Base-by-base conservation (phyloP, 2,329 filamentous ascomycete genomes). In the Fusarium tupiense region DNA sequence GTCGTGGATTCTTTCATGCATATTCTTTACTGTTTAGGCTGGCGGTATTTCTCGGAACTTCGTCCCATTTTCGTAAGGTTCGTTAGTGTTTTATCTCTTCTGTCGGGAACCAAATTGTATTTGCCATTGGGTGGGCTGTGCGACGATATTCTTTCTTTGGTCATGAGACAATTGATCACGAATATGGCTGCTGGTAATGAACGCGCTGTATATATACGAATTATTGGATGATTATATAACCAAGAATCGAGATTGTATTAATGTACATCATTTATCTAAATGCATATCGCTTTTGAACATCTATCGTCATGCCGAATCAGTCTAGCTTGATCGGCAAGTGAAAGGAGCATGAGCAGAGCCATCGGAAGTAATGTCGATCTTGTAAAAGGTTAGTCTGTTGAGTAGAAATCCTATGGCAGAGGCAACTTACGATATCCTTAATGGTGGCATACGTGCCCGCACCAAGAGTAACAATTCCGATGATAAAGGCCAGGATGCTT, bases 291-390 rank as follows among this genome's bases (percentile, higher is more conserved):
- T 64, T 41, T 38, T 35, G 31, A 47, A 58, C 41, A 58, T 58
- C 14, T 47, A 35, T 50, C 11, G 13, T 24, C 33, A 52, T 2
- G 26, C 20, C n/a, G n/a, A n/a, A 5, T 26, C 41, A 24, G 24
- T 67, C 29, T 67, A 58, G 37, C 14, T 52, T 41, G 72, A 73
- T 59, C 73, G 56, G 26, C 73, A 75, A 16, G 73, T 71, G 24
- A 75, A 75, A 19, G 73, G 73, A 16, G 66, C 60, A 84, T 74
- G 72, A n/a, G 72, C 72, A 29, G 52, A 61, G 35, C 72, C 72
- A 14, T 41, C 54, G 13, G 72, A 73, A 14, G 72, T 74, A 31
- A 73, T 57, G 33, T 59, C 53, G 24, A 74, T 74, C 72, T 74
- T 3, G 10, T 7, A 19, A 6, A n/a, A 14, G 6, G 14, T 75